These are phyloP conservation scores for Pezizomycotina sp. DNA, from an alignment of 2,329 filamentous ascomycete species.

Conservation along the genomic window DNA sequence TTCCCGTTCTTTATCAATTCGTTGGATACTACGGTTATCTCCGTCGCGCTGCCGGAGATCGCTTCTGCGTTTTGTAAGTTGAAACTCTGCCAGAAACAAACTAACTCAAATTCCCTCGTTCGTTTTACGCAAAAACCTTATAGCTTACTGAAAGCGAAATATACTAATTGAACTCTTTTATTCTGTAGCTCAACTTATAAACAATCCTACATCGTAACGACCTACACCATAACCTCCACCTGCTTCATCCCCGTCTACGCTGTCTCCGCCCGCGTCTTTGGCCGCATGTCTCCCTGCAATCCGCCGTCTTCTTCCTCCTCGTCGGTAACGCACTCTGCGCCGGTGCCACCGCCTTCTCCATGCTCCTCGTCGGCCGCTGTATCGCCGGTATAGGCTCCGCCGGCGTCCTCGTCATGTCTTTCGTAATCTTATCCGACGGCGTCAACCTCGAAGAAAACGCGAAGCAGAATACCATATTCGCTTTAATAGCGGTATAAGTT, in stretches of 20 bases:
- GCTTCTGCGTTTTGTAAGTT: slow-evolving; percentile 45
- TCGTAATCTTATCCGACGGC: slow-evolving; percentile 48
- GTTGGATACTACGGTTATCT: slow-evolving; percentile 48
- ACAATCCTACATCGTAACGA: slow-evolving; percentile 53
- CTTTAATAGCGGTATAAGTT: slow-evolving; percentile 44
- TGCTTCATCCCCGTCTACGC: slow-evolving; percentile 51
- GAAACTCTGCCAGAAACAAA: not conserved
- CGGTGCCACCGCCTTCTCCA: slow-evolving; percentile 38
- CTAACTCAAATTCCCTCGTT: not conserved
- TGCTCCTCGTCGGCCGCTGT: slow-evolving; percentile 46
- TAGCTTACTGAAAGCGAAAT: not conserved
- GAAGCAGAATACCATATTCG: slow-evolving; percentile 46
- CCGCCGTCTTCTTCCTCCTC: slow-evolving; percentile 40
- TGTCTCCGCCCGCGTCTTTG: slow-evolving; percentile 48
- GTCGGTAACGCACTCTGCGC: slow-evolving; percentile 47
- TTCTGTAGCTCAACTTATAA: slow-evolving; percentile 37
- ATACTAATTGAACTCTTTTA: not conserved
- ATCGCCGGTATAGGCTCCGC: slow-evolving; percentile 47
- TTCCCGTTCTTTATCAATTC: slow-evolving; percentile 46
- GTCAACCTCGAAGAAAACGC: slow-evolving; percentile 46
- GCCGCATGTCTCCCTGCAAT: slow-evolving; percentile 44
- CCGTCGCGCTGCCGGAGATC: slow-evolving; percentile 44
- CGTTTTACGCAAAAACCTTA: slow-evolving; percentile 1
- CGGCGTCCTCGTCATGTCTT: slow-evolving; percentile 44
- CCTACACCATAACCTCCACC: slow-evolving; percentile 50